These are phyloP conservation scores for Exophiala aquamarina DNA, from an alignment of 2,329 filamentous ascomycete genomes.

Conservation along the genomic window DNA sequence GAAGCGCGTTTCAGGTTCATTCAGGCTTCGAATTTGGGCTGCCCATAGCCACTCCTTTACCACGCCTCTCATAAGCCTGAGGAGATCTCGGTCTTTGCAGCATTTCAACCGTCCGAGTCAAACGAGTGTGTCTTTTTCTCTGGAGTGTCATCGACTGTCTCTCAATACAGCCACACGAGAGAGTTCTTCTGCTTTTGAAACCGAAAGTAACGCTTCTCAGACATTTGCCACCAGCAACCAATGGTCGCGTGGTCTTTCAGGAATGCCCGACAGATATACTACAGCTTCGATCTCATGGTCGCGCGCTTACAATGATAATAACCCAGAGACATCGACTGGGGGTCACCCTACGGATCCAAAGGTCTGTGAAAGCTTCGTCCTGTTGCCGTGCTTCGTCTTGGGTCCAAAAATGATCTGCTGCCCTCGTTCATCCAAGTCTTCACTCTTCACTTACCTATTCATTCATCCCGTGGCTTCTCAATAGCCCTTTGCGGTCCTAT, in stretches of 20 bases:
- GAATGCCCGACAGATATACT: slow-evolving; percentile 11
- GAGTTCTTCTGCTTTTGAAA: slow-evolving; percentile 15
- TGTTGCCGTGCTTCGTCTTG: slow-evolving; percentile 11
- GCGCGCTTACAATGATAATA: slow-evolving; percentile 16
- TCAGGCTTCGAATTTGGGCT: slow-evolving; percentile 5
- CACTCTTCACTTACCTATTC: slow-evolving; percentile 5
- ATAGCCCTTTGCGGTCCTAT: slow-evolving; percentile 17
- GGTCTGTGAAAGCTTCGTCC: slow-evolving; percentile 10
- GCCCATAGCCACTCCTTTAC: slow-evolving; percentile 25
- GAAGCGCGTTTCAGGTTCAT: slow-evolving; percentile 22
- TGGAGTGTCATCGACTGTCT: slow-evolving; percentile 3
- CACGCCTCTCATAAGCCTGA: slow-evolving; percentile 13
- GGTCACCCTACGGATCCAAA: neutral
- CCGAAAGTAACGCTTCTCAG: slow-evolving; percentile 15
- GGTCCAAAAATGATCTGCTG: too few relatives aligned
- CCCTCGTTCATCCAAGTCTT: too few relatives aligned
- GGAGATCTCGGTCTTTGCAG: slow-evolving; percentile 8
- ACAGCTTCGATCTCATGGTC: slow-evolving; percentile 21
- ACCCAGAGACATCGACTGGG: slow-evolving; percentile 7
- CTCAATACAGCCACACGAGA: slow-evolving; percentile 8
- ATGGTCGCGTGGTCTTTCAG: slow-evolving; percentile 19
- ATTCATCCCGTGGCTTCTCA: slow-evolving; percentile 15
- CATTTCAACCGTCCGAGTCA: slow-evolving; percentile 5
- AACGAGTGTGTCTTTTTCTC: slow-evolving; percentile 3
- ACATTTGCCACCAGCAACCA: slow-evolving; percentile 14